Conservation (phyloP, 169 alveolate genomes). For the Miamiensis avidus region DNA sequence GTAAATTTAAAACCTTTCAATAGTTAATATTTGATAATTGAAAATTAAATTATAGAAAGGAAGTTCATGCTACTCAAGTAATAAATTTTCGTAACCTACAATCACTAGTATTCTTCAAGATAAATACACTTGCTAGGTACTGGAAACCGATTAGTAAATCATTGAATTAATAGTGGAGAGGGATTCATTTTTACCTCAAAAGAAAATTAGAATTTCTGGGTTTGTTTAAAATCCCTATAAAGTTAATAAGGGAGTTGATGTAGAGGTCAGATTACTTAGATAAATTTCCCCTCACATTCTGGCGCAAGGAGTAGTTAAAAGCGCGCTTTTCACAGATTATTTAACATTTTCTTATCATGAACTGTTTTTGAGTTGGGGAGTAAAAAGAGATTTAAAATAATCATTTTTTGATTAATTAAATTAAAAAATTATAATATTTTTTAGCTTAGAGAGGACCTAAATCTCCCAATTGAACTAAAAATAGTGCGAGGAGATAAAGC, state of each 20-base stretch:
- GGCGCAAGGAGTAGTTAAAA: not conserved
- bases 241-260: not conserved
- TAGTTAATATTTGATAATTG: too few relatives aligned
- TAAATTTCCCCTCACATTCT: not conserved
- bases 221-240: not conserved
- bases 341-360: not conserved
- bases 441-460: not conserved
- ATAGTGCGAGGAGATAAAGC: not conserved
- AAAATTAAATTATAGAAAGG: not conserved
- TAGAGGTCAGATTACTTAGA: not conserved
- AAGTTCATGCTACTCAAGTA: not conserved
- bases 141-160: not conserved
- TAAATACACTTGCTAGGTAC: not conserved
- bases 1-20: too few relatives aligned
- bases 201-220: not conserved
- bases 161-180: not conserved
- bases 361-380: not conserved
- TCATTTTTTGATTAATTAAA: too few relatives aligned
- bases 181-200: not conserved
- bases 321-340: not conserved
- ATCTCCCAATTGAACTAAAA: not conserved
- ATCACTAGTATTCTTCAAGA: not conserved
- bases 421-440: too few relatives aligned
- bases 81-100: not conserved
- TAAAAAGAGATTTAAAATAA: too few relatives aligned